Base-by-base conservation (phyloP, 345 rosid species). In the Sisymbrium altissimum region DNA sequence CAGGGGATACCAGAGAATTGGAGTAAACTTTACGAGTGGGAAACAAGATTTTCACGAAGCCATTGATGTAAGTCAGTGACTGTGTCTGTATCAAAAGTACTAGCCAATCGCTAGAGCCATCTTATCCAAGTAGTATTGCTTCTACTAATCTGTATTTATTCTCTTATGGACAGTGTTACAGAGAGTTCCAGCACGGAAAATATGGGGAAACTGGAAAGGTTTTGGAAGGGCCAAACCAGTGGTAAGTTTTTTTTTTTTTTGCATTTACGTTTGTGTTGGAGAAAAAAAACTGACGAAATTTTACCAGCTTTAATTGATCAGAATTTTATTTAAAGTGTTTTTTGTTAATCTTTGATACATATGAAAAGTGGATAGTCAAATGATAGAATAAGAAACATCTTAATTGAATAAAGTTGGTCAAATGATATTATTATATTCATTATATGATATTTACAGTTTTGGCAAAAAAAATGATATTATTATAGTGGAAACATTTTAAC, bases 1-100 rank as follows among this genome's bases (percentile, higher is more conserved):
- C 86, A 90, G 98, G 75, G 96, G 93, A 70, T 93, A 86, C 81
- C 88, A 93, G 71, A 87, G 85, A 67, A 19, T 89, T 30, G 87
- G 87, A 68, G 86, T 86, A 82, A 93, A 93, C 58, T 57, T 84
- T 73, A 93, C 97, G 30, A 84, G 83, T 80, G 98, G 89, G 30
- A 64, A 66, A 29, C 88, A 91, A 54, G 96, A 90, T 50, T 76
- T 86, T 76, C 96, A 82, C 12, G 92, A 90, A 84, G 97, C 98
- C 43, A 87, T 89, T 53, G 97, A 93, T 80, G 92, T 93, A 70
- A 18, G 84, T 27, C 4, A 23, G 25, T 23, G 3, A 23, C 2
- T 23, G 3, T n/a, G n/a, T n/a, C n/a, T n/a, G 25, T 27, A 4
- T 90, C 93, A 75, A 93, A 87, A 35, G 80, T 92, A 64, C 81